Conservation (phyloP, 1,139 yeast species). For the Blastobotrys aristatus region DNA sequence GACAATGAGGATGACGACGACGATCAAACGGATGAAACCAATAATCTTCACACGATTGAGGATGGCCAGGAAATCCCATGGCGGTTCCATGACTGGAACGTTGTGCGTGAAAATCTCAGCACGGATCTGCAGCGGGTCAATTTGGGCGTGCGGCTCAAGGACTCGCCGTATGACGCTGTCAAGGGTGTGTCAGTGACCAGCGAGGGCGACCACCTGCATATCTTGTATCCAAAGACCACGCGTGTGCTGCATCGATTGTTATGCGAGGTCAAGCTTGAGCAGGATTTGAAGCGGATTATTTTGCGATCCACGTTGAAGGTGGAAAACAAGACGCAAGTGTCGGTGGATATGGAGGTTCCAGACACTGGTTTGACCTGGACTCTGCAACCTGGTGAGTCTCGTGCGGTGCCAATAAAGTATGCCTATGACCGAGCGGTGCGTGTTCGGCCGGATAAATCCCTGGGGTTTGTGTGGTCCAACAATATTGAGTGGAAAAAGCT, state of each 20-base stretch:
- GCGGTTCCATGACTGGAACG: constrained; percentile 95
- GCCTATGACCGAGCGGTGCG: constrained; percentile 56
- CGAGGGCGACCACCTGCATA: constrained; percentile 78
- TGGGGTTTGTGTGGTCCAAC: constrained; percentile 65
- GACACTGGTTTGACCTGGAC: constrained; percentile 17
- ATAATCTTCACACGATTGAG: constrained; percentile 33
- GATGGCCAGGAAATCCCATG: constrained; percentile 61
- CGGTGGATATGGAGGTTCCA: constrained; percentile 22
- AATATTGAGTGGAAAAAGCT: constrained; percentile 63
- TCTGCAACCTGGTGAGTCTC: constrained; percentile 50
- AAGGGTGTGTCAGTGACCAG: constrained; percentile 60
- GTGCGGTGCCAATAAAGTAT: constrained; percentile 67
- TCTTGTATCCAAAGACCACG: constrained; percentile 56
- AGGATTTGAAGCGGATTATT: constrained; percentile 70
- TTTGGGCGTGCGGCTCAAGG: constrained; percentile 56
- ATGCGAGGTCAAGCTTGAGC: constrained; percentile 64
- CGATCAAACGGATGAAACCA: constrained; percentile 16
- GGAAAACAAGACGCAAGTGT: constrained; percentile 57
- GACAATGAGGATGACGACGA: constrained; percentile 32
- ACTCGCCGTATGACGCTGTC: constrained; percentile 51
- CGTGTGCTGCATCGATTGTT: constrained; percentile 69
- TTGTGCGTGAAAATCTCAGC: constrained; percentile 71
- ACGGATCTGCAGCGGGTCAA: constrained; percentile 57
- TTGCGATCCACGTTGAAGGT: constrained; percentile 71
- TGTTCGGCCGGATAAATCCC: constrained; percentile 56